Evolutionary conservation across 768 basidiomycete genomes (phyloP).

Genomic region (Zangia roseola): DNA sequence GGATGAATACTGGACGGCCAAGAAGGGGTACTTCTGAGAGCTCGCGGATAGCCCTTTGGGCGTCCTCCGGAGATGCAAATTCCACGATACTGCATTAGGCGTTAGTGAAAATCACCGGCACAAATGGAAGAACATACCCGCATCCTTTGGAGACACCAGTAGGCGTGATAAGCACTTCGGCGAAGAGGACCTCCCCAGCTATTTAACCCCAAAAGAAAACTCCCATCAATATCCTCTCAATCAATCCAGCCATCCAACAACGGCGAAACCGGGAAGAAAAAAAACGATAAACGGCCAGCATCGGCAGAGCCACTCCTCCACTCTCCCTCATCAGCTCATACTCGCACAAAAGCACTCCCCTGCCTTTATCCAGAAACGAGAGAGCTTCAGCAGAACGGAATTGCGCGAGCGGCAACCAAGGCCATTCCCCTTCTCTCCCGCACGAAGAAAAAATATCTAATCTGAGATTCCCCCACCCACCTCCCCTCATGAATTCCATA

Average conservation of each 20-base stretch:
- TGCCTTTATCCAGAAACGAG: constrained; percentile 35
- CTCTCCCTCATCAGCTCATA: constrained; percentile 37
- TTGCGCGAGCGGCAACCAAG: constrained; percentile 30
- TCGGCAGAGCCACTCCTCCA: constrained; percentile 27
- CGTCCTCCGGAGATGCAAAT: constrained; percentile 85
- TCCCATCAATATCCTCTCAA: constrained; percentile 92
- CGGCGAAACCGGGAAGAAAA: constrained; percentile 41
- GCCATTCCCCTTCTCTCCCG: constrained; percentile 31
- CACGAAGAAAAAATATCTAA: constrained; percentile 51
- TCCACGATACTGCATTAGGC: constrained; percentile 81
- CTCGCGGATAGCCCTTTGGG: constrained; percentile 86
- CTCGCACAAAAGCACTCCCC: constrained; percentile 29
- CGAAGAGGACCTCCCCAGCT: constrained; percentile 99
- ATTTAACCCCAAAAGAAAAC: constrained; percentile 85
- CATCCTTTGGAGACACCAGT: constrained; percentile 98
- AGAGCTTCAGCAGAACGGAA: constrained; percentile 37
- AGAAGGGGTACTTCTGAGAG: constrained; percentile 88
- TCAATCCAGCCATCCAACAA: constrained; percentile 52
- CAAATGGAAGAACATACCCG: constrained; percentile 65
- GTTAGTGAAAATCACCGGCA: constrained; percentile 8
- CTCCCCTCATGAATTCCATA: constrained; percentile 99
- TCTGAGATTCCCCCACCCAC: constrained; percentile 88
- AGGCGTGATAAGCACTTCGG: constrained; percentile 97
- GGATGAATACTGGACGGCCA: constrained; percentile 93
- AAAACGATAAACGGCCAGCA: constrained; percentile 41